These are phyloP conservation scores for Eimeria zaria DNA, from an alignment of 169 alveolate genomes.

Conservation along the genomic window DNA sequence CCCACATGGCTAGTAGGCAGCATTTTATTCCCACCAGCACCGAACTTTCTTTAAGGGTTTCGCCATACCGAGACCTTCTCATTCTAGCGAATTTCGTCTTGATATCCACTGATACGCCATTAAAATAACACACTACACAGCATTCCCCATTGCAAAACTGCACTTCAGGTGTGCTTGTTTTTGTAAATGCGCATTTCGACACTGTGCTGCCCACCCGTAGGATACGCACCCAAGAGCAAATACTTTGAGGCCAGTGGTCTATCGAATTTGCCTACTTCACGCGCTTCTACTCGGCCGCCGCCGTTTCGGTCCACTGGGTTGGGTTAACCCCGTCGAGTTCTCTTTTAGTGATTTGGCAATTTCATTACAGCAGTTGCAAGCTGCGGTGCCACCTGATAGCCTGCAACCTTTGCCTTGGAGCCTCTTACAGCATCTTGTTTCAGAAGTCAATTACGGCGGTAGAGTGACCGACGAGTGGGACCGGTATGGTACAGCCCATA, in stretches of 20 bases:
- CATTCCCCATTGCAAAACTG: background rate
- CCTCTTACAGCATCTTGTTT: slow-evolving; percentile 96
- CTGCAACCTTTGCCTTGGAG: slow-evolving; percentile 95
- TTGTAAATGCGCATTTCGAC: background rate
- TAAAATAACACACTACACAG: background rate
- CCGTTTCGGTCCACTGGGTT: slow-evolving; percentile 98
- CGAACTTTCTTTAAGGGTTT: no score
- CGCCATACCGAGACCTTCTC: background rate
- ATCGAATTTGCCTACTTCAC: slow-evolving; percentile 97
- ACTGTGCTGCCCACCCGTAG: slow-evolving; percentile 83
- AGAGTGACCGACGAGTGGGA: slow-evolving; percentile 98
- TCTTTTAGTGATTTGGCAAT: slow-evolving; percentile 98
- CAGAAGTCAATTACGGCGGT: slow-evolving; percentile 99
- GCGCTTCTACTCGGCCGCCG: slow-evolving; percentile 97
- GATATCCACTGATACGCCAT: background rate
- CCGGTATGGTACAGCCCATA: slow-evolving; percentile 87
- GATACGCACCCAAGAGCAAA: slow-evolving; percentile 94
- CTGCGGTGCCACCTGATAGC: slow-evolving; percentile 93
- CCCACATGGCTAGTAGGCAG: slow-evolving; percentile 93
- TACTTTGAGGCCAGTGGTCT: slow-evolving; percentile 96
- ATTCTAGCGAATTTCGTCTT: background rate
- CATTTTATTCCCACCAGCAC: slow-evolving; percentile 82
- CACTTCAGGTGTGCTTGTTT: background rate
- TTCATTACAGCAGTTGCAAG: slow-evolving; percentile 94
- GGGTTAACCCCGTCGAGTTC: slow-evolving; percentile 98